Conservation (phyloP, 306 rosid genomes). For the Malus asiatica region DNA sequence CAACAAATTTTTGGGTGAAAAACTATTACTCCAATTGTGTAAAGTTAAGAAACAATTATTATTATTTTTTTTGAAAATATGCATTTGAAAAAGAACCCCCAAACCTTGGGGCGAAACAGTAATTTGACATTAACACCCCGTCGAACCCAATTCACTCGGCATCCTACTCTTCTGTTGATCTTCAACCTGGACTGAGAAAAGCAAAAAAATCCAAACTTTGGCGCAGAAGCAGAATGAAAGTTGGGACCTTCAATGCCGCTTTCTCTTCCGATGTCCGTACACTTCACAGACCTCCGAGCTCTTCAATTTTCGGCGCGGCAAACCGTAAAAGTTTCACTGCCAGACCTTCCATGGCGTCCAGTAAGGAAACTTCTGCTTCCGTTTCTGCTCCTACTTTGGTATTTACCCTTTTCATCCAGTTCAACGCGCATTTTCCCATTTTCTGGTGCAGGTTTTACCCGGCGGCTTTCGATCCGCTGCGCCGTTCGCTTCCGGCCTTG, state of each 20-base stretch:
- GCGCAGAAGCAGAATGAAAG: conserved; percentile 13
- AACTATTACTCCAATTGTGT: too few species aligned
- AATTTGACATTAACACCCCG: background rate
- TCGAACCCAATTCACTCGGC: background rate
- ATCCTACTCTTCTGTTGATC: background rate
- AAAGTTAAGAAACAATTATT: too few species aligned
- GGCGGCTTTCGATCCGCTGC: conserved; percentile 28
- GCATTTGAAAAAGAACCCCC: too few species aligned
- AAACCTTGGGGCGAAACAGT: background rate
- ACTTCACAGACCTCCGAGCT: conserved; percentile 1
- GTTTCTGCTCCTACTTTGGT: background rate
- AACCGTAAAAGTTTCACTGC: conserved; percentile 5
- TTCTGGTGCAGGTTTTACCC: conserved; percentile 20
- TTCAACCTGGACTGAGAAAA: background rate
- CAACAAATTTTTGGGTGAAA: too few species aligned
- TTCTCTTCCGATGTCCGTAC: conserved; percentile 8
- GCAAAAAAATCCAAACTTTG: background rate
- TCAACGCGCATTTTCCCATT: background rate
- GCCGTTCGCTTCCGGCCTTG: conserved; percentile 75
- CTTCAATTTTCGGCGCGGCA: conserved; percentile 10
- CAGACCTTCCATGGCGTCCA: conserved; percentile 18
- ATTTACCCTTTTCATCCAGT: background rate
- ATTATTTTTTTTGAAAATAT: too few species aligned
- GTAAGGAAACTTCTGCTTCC: conserved; percentile 21
- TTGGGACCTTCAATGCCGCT: conserved; percentile 18